Conservation (phyloP, 345 rosid species). For the Cardiospermum halicacabum region DNA sequence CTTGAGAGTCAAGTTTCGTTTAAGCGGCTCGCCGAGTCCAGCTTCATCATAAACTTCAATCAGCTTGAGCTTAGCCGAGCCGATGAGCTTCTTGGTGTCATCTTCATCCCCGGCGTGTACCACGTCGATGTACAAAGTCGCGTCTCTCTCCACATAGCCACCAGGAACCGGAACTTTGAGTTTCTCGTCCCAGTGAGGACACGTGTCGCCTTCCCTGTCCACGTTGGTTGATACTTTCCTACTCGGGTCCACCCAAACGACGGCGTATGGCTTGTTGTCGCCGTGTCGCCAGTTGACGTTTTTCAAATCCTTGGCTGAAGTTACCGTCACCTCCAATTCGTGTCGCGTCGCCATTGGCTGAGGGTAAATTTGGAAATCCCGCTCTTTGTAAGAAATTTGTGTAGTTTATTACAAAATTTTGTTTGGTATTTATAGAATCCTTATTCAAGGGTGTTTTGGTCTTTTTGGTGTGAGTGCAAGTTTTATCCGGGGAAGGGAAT, state of each 20-base stretch:
- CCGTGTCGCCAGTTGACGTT: slow-evolving; percentile 93
- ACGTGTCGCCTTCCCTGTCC: slow-evolving; percentile 60
- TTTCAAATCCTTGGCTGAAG: slow-evolving; percentile 67
- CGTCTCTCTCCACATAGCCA: slow-evolving; percentile 32
- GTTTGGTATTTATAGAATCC: not conserved
- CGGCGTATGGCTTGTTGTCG: slow-evolving; percentile 55
- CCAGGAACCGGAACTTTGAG: slow-evolving; percentile 41
- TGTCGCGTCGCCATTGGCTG: slow-evolving; percentile 29
- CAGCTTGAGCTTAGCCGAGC: slow-evolving; percentile 62
- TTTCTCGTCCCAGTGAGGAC: slow-evolving; percentile 62
- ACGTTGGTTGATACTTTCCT: slow-evolving; percentile 52
- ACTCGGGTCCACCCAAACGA: slow-evolving; percentile 62
- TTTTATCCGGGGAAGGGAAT: too few species aligned
- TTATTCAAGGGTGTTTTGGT: too few species aligned
- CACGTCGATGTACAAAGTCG: slow-evolving; percentile 52
- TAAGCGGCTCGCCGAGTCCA: slow-evolving; percentile 38
- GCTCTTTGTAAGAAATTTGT: too few species aligned
- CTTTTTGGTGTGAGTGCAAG: too few species aligned
- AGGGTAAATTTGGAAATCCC: not conserved
- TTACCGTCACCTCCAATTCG: slow-evolving; percentile 51
- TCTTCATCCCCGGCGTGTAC: slow-evolving; percentile 68
- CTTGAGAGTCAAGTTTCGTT: slow-evolving; percentile 48
- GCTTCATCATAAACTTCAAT: slow-evolving; percentile 53
- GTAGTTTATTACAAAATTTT: not conserved
- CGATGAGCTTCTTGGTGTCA: slow-evolving; percentile 72